Evolutionary conservation across 352 stramenopile species (phyloP).

Genomic region (Pythium periplocum): DNA sequence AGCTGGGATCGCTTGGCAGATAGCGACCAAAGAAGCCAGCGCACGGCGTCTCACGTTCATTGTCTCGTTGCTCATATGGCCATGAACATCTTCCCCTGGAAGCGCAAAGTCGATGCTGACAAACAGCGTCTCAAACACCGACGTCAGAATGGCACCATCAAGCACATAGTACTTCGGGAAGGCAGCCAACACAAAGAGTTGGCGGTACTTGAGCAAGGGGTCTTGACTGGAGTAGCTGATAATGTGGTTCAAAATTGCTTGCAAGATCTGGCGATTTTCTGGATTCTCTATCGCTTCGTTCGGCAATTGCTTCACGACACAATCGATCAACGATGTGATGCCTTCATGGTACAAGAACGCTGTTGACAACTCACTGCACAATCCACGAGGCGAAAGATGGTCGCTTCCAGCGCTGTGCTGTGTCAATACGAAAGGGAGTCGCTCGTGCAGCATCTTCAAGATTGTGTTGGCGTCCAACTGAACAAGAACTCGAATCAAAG

Average conservation of each 20-base stretch:
- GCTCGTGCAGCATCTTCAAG: slow-evolving; percentile 56
- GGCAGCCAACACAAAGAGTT: slow-evolving; percentile 57
- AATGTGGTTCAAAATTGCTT: slow-evolving; percentile 46
- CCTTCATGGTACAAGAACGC: slow-evolving; percentile 77
- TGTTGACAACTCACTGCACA: slow-evolving; percentile 59
- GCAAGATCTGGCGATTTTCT: slow-evolving; percentile 35
- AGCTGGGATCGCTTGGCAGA: slow-evolving; percentile 67
- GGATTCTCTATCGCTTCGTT: slow-evolving; percentile 29
- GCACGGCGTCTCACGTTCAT: slow-evolving; percentile 67
- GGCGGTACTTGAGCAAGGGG: slow-evolving; percentile 68
- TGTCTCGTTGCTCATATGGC: slow-evolving; percentile 57
- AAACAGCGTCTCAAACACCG: slow-evolving; percentile 76
- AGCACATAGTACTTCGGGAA: slow-evolving; percentile 78
- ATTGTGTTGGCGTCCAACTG: slow-evolving; percentile 40
- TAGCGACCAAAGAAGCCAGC: slow-evolving; percentile 64
- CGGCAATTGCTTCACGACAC: slow-evolving; percentile 70
- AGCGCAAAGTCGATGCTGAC: slow-evolving; percentile 67
- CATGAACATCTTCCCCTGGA: slow-evolving; percentile 57
- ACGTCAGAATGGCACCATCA: slow-evolving; percentile 47
- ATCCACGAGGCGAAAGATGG: slow-evolving; percentile 34
- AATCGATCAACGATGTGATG: slow-evolving; percentile 62
- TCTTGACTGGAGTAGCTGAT: slow-evolving; percentile 48
- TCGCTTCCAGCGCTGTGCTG: slow-evolving; percentile 44
- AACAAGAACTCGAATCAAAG: slow-evolving; percentile 61
- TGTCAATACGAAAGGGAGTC: slow-evolving; percentile 44